A percentile compares a stretch with the other conserved stretches of the same genome.
phyloP scores from a whole-genome alignment of 768 basidiomycete genomes.

The Pleurotus salmoneostramineus region DNA sequence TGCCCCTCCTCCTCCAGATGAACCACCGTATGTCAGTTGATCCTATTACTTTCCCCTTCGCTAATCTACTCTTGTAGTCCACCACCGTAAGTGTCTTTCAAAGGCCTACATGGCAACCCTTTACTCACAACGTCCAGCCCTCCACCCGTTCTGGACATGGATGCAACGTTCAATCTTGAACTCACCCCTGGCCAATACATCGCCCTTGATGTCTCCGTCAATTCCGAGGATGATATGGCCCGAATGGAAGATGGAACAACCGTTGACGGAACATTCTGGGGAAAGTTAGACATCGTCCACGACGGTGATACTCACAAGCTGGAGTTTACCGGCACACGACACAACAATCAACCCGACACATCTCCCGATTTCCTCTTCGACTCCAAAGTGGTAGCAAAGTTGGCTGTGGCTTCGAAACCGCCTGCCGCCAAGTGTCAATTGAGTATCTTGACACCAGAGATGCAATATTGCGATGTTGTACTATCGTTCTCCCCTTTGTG shows the following conservation, averaged over 20 bases:
- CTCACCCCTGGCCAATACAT: constrained; percentile 76
- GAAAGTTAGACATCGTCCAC: constrained; percentile 81
- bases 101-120: background rate
- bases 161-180: constrained; percentile 80
- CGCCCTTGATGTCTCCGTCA: constrained; percentile 73
- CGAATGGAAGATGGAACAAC: constrained; percentile 86
- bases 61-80: constrained; percentile 26
- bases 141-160: constrained; percentile 83
- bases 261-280: constrained; percentile 86
- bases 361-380: constrained; percentile 72
- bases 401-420: constrained; percentile 72
- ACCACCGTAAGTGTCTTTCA: constrained; percentile 36
- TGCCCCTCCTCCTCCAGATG: constrained; percentile 79
- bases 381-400: constrained; percentile 70
- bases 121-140: constrained; percentile 26
- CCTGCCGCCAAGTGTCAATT: constrained; percentile 74
- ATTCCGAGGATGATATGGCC: constrained; percentile 87
- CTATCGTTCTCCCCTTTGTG: constrained; percentile 69
- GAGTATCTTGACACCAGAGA: constrained; percentile 65
- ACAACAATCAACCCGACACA: constrained; percentile 58
- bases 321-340: constrained; percentile 79
- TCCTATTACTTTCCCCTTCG: constrained; percentile 10
- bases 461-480: constrained; percentile 80
- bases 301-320: constrained; percentile 71
- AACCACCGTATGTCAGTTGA: constrained; percentile 67